Percentiles rank a stretch among this genome's conserved stretches.
Conservation (phyloP, 352 stramenopile genomes). For the Globisporangium rhizosaccharum region DNA sequence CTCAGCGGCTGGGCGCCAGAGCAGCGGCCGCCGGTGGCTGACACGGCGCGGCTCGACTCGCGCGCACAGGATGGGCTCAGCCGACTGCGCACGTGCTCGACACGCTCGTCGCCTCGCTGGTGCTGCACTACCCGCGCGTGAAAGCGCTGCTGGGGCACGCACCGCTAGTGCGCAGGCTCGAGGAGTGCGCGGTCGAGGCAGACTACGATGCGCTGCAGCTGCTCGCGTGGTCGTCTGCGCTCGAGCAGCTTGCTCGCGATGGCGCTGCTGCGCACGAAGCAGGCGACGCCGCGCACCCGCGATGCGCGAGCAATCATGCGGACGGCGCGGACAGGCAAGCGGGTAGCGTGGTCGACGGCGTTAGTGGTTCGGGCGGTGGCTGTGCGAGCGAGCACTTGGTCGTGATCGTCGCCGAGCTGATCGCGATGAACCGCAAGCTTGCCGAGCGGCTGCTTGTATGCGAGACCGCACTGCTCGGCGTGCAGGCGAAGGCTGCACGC, state of each 20-base stretch:
- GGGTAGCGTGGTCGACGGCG: neutral
- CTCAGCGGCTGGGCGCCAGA: too few species aligned
- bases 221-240: neutral
- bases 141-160: neutral
- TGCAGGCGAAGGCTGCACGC: neutral
- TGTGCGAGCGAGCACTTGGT: neutral
- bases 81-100: neutral
- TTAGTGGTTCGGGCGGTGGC: neutral
- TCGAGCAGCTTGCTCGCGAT: neutral
- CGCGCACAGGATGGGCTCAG: too few species aligned
- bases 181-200: neutral
- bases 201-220: neutral
- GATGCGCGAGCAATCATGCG: neutral
- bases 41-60: too few species aligned
- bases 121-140: neutral
- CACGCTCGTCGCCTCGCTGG: neutral
- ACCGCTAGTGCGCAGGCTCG: neutral
- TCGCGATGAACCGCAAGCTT: neutral
- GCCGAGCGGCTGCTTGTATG: neutral
- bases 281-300: neutral
- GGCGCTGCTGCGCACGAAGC: neutral
- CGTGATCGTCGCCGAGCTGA: neutral
- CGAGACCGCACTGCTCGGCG: neutral
- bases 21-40: too few species aligned
- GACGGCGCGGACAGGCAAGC: neutral